Percentiles rank a stretch among this genome's conserved stretches.
phyloP scores from a whole-genome alignment of 164 flowering plant genomes.

The Kingdonia uniflora region DNA sequence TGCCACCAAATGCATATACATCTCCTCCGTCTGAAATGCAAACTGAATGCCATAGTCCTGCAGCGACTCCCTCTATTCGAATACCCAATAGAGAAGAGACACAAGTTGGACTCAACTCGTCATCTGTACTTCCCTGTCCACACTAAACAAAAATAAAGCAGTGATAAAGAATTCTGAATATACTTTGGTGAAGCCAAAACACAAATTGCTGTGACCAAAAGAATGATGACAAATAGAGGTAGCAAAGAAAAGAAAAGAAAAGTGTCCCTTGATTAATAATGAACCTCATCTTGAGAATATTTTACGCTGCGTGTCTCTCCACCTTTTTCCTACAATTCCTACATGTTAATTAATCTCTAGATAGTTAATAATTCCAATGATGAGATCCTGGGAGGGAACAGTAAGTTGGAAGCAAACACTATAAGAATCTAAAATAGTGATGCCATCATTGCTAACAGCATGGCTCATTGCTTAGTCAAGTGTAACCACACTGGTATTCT shows the following conservation, averaged over 20 bases:
- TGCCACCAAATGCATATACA: conserved; percentile 92
- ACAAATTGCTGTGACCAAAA: neutral
- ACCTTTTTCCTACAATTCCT: no score
- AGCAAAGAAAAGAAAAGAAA: neutral
- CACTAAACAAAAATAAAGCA: conserved; percentile 42
- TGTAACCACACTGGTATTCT: no score
- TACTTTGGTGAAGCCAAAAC: neutral
- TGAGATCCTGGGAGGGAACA: no score
- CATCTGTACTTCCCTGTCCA: conserved; percentile 97
- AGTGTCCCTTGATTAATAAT: neutral
- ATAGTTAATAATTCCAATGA: no score
- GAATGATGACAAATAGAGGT: neutral
- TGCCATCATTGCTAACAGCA: no score
- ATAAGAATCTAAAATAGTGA: no score
- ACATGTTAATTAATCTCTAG: no score
- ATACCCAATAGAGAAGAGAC: conserved; percentile 85
- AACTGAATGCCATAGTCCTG: conserved; percentile 95
- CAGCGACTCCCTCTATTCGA: conserved; percentile 53
- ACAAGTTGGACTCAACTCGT: conserved; percentile 77
- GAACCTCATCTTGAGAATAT: no score
- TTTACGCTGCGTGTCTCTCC: no score
- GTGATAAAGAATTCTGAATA: neutral
- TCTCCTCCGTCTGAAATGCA: conserved; percentile 85
- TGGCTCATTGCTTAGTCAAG: no score
- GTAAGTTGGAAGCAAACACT: no score